Percentiles rank a stretch among this genome's conserved stretches.
Evolutionary conservation across 768 basidiomycete genomes (phyloP).

Genomic region (Coprinopsis strossmayeri): DNA sequence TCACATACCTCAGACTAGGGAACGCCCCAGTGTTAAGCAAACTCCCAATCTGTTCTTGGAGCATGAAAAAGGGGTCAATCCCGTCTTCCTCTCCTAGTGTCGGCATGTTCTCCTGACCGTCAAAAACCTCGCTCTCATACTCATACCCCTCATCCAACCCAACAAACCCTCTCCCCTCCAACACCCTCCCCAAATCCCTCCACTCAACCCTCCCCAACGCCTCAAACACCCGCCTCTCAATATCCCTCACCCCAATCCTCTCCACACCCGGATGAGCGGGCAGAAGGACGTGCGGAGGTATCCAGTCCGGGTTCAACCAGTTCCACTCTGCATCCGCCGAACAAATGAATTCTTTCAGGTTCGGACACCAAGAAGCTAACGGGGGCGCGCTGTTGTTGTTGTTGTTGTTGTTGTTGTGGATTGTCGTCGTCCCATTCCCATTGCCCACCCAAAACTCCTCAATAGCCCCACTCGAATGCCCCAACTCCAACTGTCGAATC

Average conservation of each 20-base stretch:
- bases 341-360: constrained; percentile 64
- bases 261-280: constrained; percentile 55
- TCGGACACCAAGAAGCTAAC: constrained; percentile 68
- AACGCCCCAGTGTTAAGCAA: constrained; percentile 54
- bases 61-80: constrained; percentile 54
- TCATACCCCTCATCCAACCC: constrained; percentile 2
- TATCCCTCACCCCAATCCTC: constrained; percentile 67
- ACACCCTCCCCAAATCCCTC: constrained; percentile 20
- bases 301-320: constrained; percentile 76
- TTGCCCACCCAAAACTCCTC: constrained; percentile 58
- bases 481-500: constrained; percentile 62
- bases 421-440: neutral
- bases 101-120: too few species aligned
- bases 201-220: constrained; percentile 29
- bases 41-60: constrained; percentile 59
- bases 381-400: constrained; percentile 24
- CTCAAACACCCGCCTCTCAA: constrained; percentile 47
- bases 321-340: constrained; percentile 78
- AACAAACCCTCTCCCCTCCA: constrained; percentile 10
- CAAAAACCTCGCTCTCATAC: constrained; percentile 3
- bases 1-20: constrained; percentile 50
- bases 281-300: constrained; percentile 67
- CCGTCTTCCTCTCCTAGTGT: too few species aligned
- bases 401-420: neutral
- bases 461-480: constrained; percentile 61